phyloP scores from a whole-genome alignment of 495 filamentous ascomycete genomes.

The Xylaria sp. region DNA sequence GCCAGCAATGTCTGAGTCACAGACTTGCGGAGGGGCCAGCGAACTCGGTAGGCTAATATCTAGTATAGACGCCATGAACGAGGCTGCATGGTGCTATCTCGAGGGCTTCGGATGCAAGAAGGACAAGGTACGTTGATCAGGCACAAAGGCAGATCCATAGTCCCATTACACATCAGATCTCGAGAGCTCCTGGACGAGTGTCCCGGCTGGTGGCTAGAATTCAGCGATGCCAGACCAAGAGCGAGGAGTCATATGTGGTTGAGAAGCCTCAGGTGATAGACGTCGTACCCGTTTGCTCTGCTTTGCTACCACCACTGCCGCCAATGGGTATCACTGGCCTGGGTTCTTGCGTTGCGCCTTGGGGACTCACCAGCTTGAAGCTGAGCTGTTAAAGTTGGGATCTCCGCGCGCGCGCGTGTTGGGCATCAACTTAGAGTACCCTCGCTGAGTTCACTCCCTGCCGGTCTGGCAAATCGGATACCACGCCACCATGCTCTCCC shows the following conservation, averaged over 20 bases:
- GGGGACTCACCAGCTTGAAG: conserved; percentile 37
- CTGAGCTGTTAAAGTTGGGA: conserved; percentile 24
- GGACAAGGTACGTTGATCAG: conserved; percentile 80
- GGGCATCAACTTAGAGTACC: conserved; percentile 28
- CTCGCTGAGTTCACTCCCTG: conserved; percentile 23
- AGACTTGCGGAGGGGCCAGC: conserved; percentile 26
- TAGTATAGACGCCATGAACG: conserved; percentile 88
- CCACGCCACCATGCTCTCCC: conserved; percentile 27
- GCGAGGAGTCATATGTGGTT: conserved; percentile 31
- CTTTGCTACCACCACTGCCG: conserved; percentile 5
- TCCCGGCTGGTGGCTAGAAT: conserved; percentile 23
- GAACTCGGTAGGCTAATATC: conserved; percentile 33
- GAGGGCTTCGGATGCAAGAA: conserved; percentile 95
- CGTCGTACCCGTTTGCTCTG: neutral
- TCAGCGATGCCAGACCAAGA: conserved; percentile 26
- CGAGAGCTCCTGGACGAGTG: conserved; percentile 3
- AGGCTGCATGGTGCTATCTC: conserved; percentile 93
- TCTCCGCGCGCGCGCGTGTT: conserved; percentile 23
- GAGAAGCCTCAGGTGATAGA: conserved; percentile 42
- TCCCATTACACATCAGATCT: conserved; percentile 40
- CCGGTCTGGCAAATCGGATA: conserved; percentile 26
- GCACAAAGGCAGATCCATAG: conserved; percentile 31
- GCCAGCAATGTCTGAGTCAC: conserved; percentile 29
- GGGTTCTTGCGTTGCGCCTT: conserved; percentile 22
- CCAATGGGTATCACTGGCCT: conserved; percentile 12